phyloP scores from a whole-genome alignment of 2,329 filamentous ascomycete species.

The Fusarium torulosum region DNA sequence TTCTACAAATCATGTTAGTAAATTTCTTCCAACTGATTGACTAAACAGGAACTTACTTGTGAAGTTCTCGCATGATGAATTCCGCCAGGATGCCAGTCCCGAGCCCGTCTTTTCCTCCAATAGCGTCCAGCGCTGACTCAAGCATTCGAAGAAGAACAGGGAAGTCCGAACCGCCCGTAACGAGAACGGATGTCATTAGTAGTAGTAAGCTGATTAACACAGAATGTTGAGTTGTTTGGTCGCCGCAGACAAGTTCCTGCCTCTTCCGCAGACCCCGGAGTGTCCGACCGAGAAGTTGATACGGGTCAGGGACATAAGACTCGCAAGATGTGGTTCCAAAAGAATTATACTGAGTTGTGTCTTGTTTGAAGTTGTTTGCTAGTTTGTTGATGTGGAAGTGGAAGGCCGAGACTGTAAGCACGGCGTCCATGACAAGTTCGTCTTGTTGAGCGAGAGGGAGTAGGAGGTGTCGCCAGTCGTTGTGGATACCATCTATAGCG shows the following conservation, averaged over 20 bases:
- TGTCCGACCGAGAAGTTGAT: slow-evolving; percentile 30
- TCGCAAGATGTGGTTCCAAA: slow-evolving; percentile 1
- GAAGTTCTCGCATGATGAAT: slow-evolving; percentile 45
- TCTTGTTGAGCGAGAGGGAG: slow-evolving; percentile 42
- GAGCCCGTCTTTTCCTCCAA: slow-evolving; percentile 41
- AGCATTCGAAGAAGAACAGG: slow-evolving; percentile 45
- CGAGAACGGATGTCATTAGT: slow-evolving; percentile 42
- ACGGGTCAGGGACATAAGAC: slow-evolving; percentile 22
- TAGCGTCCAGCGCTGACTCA: slow-evolving; percentile 44
- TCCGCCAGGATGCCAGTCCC: slow-evolving; percentile 36
- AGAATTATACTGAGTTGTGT: not conserved
- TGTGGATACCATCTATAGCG: slow-evolving; percentile 44
- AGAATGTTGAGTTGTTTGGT: slow-evolving; percentile 31
- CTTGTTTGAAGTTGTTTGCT: not conserved
- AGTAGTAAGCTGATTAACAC: slow-evolving; percentile 45
- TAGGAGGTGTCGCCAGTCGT: slow-evolving; percentile 44
- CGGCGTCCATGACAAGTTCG: slow-evolving; percentile 39
- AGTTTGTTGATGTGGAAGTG: slow-evolving; percentile 36
- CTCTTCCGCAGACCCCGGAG: slow-evolving; percentile 35
- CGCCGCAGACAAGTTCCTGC: slow-evolving; percentile 26
- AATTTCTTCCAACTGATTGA: fast-evolving
- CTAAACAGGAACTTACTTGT: slow-evolving; percentile 39
- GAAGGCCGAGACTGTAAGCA: slow-evolving; percentile 38
- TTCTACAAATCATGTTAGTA: slow-evolving; percentile 4
- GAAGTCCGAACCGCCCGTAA: slow-evolving; percentile 48